A percentile compares a stretch with the other conserved stretches of the same genome.
Evolutionary conservation across 208 protist genomes (phyloP).

Genomic region (Herpetomonas samuelpessoai): DNA sequence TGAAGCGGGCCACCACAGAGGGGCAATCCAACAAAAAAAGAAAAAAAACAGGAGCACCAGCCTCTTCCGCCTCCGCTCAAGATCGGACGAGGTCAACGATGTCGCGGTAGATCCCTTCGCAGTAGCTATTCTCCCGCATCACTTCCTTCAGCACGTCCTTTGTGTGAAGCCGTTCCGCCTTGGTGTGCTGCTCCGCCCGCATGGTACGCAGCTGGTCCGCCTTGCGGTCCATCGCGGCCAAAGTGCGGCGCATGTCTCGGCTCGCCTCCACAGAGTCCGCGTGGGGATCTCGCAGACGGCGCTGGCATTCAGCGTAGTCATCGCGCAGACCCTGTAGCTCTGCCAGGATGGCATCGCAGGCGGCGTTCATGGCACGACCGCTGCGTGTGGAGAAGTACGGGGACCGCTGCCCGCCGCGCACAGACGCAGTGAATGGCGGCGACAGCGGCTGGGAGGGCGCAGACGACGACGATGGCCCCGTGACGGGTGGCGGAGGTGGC

Average conservation of each 20-base stretch:
- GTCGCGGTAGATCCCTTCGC: slow-evolving; percentile 63
- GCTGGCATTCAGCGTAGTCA: slow-evolving; percentile 44
- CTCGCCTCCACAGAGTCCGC: slow-evolving; percentile 60
- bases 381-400: slow-evolving; percentile 1
- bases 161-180: slow-evolving; percentile 39
- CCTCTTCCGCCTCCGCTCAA: too few species aligned
- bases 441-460: neutral
- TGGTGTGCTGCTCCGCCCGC: slow-evolving; percentile 41
- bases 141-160: slow-evolving; percentile 71
- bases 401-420: neutral
- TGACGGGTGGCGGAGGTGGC: too few species aligned
- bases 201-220: slow-evolving; percentile 55
- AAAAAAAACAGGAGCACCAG: slow-evolving; percentile 4
- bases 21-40: slow-evolving; percentile 8
- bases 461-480: too few species aligned
- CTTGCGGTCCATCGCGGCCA: slow-evolving; percentile 62
- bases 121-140: slow-evolving; percentile 65
- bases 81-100: slow-evolving; percentile 51
- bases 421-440: neutral
- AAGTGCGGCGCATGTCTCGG: slow-evolving; percentile 54
- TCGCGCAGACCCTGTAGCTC: slow-evolving; percentile 43
- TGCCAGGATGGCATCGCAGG: slow-evolving; percentile 43
- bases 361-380: slow-evolving; percentile 34
- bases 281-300: slow-evolving; percentile 40
- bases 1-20: neutral